These are phyloP conservation scores for Hondaea fermentalgiana DNA, from an alignment of 108 stramenopile species.

Conservation along the genomic window DNA sequence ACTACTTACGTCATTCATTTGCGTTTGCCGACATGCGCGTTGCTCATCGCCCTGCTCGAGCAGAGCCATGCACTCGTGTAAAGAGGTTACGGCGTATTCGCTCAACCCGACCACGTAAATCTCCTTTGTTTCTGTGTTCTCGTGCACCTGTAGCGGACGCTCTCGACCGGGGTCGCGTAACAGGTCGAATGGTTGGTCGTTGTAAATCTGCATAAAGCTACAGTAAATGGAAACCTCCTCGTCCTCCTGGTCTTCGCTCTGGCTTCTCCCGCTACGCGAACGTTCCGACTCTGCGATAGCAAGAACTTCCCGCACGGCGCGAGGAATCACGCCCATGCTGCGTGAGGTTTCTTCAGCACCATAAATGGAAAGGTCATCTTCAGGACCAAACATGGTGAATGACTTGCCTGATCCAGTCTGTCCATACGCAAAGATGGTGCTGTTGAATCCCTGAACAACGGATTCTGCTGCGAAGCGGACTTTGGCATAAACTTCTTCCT, in stretches of 20 bases:
- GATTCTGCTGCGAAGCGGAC: constrained; percentile 33
- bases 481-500: constrained; percentile 35
- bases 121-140: constrained; percentile 37
- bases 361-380: constrained; percentile 18
- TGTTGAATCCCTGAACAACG: constrained; percentile 46
- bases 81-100: constrained; percentile 57
- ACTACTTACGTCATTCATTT: constrained; percentile 76
- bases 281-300: neutral
- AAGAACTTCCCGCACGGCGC: constrained; percentile 33
- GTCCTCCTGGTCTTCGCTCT: constrained; percentile 51
- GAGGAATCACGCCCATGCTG: constrained; percentile 49
- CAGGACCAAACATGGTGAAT: constrained; percentile 49
- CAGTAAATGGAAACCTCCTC: constrained; percentile 51
- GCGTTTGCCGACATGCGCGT: constrained; percentile 78
- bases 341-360: neutral
- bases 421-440: constrained; percentile 51
- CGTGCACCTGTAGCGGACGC: constrained; percentile 26
- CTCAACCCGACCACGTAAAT: constrained; percentile 78
- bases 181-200: constrained; percentile 72
- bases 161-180: constrained; percentile 40
- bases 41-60: constrained; percentile 71
- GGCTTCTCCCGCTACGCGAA: constrained; percentile 30
- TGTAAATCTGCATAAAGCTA: constrained; percentile 83
- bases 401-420: constrained; percentile 54
- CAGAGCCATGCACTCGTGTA: constrained; percentile 63